Base-by-base conservation (phyloP, 805 yeast species). In the Lipomyces yamanashiensis region DNA sequence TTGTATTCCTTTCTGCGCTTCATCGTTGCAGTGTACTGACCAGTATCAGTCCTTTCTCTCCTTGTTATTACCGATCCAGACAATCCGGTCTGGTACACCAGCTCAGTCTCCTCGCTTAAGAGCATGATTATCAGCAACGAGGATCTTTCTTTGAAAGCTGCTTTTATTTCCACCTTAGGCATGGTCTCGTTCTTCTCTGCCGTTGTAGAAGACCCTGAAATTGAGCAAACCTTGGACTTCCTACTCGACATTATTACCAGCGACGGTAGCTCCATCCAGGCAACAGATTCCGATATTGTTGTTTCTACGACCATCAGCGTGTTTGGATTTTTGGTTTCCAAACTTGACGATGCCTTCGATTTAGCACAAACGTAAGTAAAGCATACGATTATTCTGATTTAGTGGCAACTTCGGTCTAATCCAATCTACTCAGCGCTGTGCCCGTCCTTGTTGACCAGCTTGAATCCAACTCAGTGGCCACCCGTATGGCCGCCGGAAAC, bases 401-500 rank as follows among this genome's bases (percentile, higher is more conserved):
- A 13, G 34, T 36, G 19, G n/a, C 15, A 9, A 17, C 17, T 15
- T 10, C 12, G 54, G 7, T 17, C 45, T 59, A 19, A 17, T 50
- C n/a, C 17, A 48, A 9, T 23, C 5, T 41, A 10, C 19, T 15
- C 40, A 59, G 63, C 37, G 61, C 66, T 5, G 36, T 69, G 19
- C 69, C 70, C 21, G 60, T 63, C 7, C 43, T 70, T 44, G 64
- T 64, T 19, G 70, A 68, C 23, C 72, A 68, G 56, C 53, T 70
- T 17, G 72, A 70, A 34, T 70, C 72, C 3, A 45, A 60, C 10
- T 59, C 64, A 19, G 19, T 60, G 4, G 39, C 52, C 8, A 64
- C 68, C 6, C 64, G 72, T 4, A 61, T 64, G 53, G 67, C 71
- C 7, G 68, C 72, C 9, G 72, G 72, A 6, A 59, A 67, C 28